Base-by-base conservation (phyloP, 1,284 basidiomycete species). In the Vanrija pseudolonga region DNA sequence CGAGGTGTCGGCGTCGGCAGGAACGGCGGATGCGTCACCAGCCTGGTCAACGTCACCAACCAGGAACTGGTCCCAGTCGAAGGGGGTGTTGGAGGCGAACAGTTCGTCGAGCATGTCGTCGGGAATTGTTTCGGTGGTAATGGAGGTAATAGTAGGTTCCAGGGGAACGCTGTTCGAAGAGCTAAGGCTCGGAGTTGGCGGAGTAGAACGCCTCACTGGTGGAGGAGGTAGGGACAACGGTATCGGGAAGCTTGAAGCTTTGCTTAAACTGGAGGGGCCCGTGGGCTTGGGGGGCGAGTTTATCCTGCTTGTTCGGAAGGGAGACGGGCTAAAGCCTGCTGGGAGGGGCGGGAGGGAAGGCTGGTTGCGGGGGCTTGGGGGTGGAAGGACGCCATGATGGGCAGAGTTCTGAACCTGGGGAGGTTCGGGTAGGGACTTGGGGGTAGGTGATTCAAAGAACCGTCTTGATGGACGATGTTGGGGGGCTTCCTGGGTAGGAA, bases 51-150 rank as follows among this genome's bases (percentile, higher is more conserved):
- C 47, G 50, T 67, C 65, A 22, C 43, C 49, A 24, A 65, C 58
- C 32, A 67, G 54, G 59, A 64, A 67, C 56, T 65, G 57, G 48
- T 64, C 62, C 65, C 63, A 67, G 53, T 67, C 65, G 19, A 65
- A 53, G 46, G 58, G 49, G 50, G 50, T 41, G 51, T 32, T 20
- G 23, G 52, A 51, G 39, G 50, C 44, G 37, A 57, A 54, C 38
- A 54, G 43, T 39, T 60, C 52, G 32, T 55, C 50, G n/a, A 28
- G 54, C 54, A 54, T 56, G 41, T 32, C 51, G 38, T 32, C 14
- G n/a, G 44, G 23, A 23, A 40, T 37, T 53, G 42, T 45, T 37
- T 51, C 37, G 38, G 38, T 41, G 22, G 40, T 48, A 24, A 28
- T 48, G 37, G 38, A 43, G 43, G 50, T 45, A n/a, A 26, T 17